Evolutionary conservation across 2,329 filamentous ascomycete genomes (phyloP).

Genomic region (Chrysoporthe austroafricana): DNA sequence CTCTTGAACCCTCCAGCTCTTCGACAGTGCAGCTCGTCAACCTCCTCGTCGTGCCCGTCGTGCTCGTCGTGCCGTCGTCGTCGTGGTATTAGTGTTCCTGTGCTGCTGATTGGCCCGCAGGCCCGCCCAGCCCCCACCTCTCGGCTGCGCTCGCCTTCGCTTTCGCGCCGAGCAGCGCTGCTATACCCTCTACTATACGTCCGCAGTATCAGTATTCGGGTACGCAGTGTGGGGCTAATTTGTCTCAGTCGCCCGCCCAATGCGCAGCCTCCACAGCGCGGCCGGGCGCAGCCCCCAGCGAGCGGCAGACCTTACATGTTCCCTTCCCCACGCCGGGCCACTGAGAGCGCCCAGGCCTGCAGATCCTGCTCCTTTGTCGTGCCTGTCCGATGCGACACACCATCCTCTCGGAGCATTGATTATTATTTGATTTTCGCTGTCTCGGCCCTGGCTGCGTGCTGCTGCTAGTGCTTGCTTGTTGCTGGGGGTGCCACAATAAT

Average conservation of each 20-base stretch:
- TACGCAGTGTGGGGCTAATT: not conserved
- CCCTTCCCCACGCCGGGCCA: not conserved
- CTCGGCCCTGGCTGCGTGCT: not conserved
- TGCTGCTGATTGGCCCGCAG: not conserved
- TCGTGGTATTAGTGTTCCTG: conserved; percentile 1
- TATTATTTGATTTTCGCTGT: not conserved
- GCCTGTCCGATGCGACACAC: not conserved
- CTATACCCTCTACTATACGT: too few relatives aligned
- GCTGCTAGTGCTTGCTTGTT: too few relatives aligned
- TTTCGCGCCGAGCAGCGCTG: not conserved
- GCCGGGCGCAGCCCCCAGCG: not conserved
- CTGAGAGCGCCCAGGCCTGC: not conserved
- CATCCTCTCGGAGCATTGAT: not conserved
- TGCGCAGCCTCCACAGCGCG: not conserved
- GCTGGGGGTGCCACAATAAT: too few relatives aligned
- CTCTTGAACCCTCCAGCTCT: too few relatives aligned
- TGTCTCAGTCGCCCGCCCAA: not conserved
- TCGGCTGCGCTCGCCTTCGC: not conserved
- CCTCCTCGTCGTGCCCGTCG: too few relatives aligned
- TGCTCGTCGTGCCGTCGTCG: not conserved
- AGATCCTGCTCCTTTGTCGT: not conserved
- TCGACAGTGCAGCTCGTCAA: too few relatives aligned
- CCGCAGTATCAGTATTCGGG: too few relatives aligned
- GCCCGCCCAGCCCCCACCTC: not conserved
- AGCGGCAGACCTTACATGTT: not conserved